Percentiles rank a stretch among this genome's conserved stretches.
phyloP scores from a whole-genome alignment of 164 flowering plant genomes.

The Nelumbo lutea region DNA sequence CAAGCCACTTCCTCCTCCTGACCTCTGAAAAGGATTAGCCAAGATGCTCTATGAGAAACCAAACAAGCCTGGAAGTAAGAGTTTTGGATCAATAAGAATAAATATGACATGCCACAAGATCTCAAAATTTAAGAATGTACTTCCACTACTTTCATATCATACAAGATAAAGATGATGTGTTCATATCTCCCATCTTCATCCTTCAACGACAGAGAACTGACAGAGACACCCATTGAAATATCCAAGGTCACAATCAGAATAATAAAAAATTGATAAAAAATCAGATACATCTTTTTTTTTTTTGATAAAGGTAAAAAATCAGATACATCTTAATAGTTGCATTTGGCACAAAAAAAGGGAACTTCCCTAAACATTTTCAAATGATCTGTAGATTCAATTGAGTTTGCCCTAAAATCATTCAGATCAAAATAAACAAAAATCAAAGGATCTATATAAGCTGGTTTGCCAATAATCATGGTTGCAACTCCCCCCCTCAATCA shows the following conservation, averaged over 20 bases:
- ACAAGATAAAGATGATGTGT: no score
- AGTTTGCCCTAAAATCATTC: neutral
- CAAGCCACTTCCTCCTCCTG: slow-evolving; percentile 89
- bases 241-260: no score
- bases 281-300: no score
- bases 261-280: no score
- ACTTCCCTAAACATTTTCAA: neutral
- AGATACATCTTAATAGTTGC: no score
- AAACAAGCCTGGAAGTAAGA: neutral
- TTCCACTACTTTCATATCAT: no score
- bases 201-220: no score
- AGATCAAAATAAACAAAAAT: neutral
- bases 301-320: no score
- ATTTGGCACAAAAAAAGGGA: no score
- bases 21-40: slow-evolving; percentile 56
- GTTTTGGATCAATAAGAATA: neutral
- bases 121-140: neutral
- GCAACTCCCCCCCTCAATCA: neutral
- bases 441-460: neutral
- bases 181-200: no score
- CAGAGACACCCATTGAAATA: no score
- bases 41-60: slow-evolving; percentile 14
- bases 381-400: neutral
- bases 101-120: neutral
- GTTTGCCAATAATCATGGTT: neutral